Evolutionary conservation across 495 filamentous ascomycete species (phyloP), one percentile per base, ranked within the genome.

Genomic region (Xylaria flabelliformis): DNA sequence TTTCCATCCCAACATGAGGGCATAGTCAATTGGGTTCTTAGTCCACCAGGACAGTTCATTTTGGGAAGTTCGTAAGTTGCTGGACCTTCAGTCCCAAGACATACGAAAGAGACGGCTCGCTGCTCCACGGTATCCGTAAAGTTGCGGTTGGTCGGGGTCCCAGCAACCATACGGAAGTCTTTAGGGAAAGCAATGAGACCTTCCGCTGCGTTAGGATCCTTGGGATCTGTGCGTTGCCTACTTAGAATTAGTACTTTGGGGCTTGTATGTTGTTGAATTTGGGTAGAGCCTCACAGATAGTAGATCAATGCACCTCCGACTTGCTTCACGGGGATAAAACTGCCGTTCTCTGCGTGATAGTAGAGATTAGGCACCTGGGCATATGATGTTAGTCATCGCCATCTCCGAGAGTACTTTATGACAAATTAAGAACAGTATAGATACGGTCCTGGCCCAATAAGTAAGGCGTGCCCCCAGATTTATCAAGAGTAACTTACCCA

Each of bases 1-100:
- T 59, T 81, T 19, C 91, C 90, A 74, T 94, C 90, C 90, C 91
- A 94, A 83, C 92, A 95, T 4, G 89, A 91, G 2, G 92, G 92
- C 80, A 95, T 94, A 83, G 91, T 88, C 32, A 95, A 79, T 74
- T 94, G 91, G 50, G 92, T 81, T 46, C 92, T 90, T 62, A 95
- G 76, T 0, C 86, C 87, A 72, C 84, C 80, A 29, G 81, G 77
- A 72, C 91, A 92, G 66, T 89, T 88, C 62, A 80, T 76, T 71
- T 84, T 84, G 21, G 88, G 89, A 51, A 92, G 84, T 0, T 79
- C 81, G 12, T 72, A 64, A 55, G 84, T 85, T 61, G 83, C 80
- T 15, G 82, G 78, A 9, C 75, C 79, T 67, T 74, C 69, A 29
- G 77, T 76, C 9, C 78, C 77, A 42, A 82, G 80, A 69, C 87